Evolutionary conservation across 2,329 filamentous ascomycete species (phyloP), one percentile per base, ranked within the genome.

Genomic region (Sarocladiaceae sp.): DNA sequence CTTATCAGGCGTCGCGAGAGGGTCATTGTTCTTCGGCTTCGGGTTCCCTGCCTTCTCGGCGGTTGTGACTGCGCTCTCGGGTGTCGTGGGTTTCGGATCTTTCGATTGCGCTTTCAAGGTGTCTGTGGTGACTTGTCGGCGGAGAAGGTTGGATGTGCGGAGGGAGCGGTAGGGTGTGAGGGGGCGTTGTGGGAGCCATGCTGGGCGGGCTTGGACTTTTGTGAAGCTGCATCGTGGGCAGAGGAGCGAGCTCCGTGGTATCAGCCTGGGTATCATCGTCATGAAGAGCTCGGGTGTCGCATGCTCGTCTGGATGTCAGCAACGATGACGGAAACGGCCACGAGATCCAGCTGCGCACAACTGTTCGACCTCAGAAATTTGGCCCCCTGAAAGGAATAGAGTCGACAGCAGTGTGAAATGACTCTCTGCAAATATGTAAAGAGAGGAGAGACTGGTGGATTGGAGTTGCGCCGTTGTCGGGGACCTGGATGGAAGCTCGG

Each of bases 261-360:
- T 54, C 47, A 71, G 58, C 64, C 68, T 66, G 54, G 66, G 59
- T 53, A 71, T 67, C 68, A 71, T 71, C 40, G 57, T 64, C 52
- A 54, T 50, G 44, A n/a, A 26, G 13, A 48, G n/a, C 5, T 18
- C 12, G 31, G 26, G 15, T 13, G 28, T 4, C 20, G 47, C 47
- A 50, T 50, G n/a, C 26, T 48, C 44, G 44, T 29, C 4, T 18
- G 7, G 28, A 17, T 28, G 18, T 33, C 26, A 31, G 44, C 26
- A 12, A 20, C 23, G 23, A 12, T 46, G 25, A 17, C 6, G 11
- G 11, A 10, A 23, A 6, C 3, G 37, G 29, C 15, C 29, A n/a
- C n/a, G n/a, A 37, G 35, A 17, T 37, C 35, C 35, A 37, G 15
- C 35, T n/a, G 35, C n/a, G n/a, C n/a, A n/a, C n/a, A n/a, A n/a